Conservation (phyloP, 2,329 filamentous ascomycete species). For the Claviceps paspali region DNA sequence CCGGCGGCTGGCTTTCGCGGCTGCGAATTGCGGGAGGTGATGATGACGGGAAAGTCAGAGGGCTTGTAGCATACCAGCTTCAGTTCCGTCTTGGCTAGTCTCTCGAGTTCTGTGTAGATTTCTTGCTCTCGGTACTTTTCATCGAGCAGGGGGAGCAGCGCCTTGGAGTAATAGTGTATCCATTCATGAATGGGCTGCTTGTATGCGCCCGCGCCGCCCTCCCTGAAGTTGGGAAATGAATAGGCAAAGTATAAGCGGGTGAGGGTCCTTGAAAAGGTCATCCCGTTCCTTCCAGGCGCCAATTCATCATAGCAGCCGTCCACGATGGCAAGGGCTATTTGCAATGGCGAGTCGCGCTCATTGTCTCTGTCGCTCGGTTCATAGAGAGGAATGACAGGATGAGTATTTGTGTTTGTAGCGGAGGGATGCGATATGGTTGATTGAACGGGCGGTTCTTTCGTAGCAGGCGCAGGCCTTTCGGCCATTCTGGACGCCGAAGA, state of each 20-base stretch:
- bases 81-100: slow-evolving; percentile 14
- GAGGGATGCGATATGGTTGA: not conserved
- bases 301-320: slow-evolving; percentile 9
- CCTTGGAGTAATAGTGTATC: slow-evolving; percentile 27
- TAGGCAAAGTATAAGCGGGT: slow-evolving; percentile 19
- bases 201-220: slow-evolving; percentile 18
- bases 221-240: slow-evolving; percentile 15
- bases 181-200: slow-evolving; percentile 27
- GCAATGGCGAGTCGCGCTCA: slow-evolving; percentile 10
- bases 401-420: not conserved
- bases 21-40: slow-evolving; percentile 11
- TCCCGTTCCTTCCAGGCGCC: slow-evolving; percentile 9
- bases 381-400: slow-evolving; percentile 1
- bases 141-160: slow-evolving; percentile 22
- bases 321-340: slow-evolving; percentile 14
- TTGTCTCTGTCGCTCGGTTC: not conserved
- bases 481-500: not conserved
- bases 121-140: slow-evolving; percentile 18
- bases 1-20: not conserved
- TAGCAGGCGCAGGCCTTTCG: not conserved
- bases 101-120: slow-evolving; percentile 20
- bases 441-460: not conserved
- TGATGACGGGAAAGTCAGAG: slow-evolving; percentile 15
- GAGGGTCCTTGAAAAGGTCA: slow-evolving; percentile 10
- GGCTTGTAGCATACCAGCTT: slow-evolving; percentile 13